A percentile compares a stretch with the other conserved stretches of the same genome.
Evolutionary conservation across 1,284 basidiomycete species (phyloP).

Genomic region (Mycena sp.): DNA sequence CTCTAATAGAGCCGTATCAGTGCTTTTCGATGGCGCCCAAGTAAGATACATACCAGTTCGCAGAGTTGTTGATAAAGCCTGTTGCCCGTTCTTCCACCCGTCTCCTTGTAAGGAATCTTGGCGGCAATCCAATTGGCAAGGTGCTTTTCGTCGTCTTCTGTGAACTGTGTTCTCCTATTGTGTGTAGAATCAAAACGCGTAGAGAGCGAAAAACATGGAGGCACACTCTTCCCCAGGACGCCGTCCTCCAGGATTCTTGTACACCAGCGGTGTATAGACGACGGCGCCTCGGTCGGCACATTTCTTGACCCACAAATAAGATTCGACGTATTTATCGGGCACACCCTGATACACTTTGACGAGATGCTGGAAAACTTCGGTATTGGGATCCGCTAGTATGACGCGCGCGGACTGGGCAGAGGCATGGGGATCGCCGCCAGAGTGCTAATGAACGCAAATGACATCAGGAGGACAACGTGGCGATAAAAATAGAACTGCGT

Average conservation of each 20-base stretch:
- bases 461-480: not conserved
- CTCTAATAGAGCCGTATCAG: slow-evolving; percentile 46
- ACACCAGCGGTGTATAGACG: slow-evolving; percentile 74
- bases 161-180: slow-evolving; percentile 76
- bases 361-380: slow-evolving; percentile 74
- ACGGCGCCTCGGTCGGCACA: slow-evolving; percentile 74
- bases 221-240: slow-evolving; percentile 82
- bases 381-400: slow-evolving; percentile 80
- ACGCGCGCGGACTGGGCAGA: slow-evolving; percentile 73
- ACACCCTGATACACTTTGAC: slow-evolving; percentile 74
- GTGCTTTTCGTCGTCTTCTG: slow-evolving; percentile 74
- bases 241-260: slow-evolving; percentile 83
- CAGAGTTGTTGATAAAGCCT: slow-evolving; percentile 74
- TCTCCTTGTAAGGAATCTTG: slow-evolving; percentile 82
- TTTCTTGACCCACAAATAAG: slow-evolving; percentile 82
- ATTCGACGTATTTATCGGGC: slow-evolving; percentile 77
- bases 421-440: slow-evolving; percentile 77
- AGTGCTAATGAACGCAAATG: slow-evolving; percentile 62
- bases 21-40: not conserved
- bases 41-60: slow-evolving; percentile 55
- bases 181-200: slow-evolving; percentile 3
- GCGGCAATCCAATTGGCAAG: slow-evolving; percentile 80
- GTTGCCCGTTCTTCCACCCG: slow-evolving; percentile 81
- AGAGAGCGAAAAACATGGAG: slow-evolving; percentile 1
- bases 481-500: slow-evolving; percentile 36